Base-by-base conservation (phyloP, 306 rosid genomes). In the Bauhinia variegata region DNA sequence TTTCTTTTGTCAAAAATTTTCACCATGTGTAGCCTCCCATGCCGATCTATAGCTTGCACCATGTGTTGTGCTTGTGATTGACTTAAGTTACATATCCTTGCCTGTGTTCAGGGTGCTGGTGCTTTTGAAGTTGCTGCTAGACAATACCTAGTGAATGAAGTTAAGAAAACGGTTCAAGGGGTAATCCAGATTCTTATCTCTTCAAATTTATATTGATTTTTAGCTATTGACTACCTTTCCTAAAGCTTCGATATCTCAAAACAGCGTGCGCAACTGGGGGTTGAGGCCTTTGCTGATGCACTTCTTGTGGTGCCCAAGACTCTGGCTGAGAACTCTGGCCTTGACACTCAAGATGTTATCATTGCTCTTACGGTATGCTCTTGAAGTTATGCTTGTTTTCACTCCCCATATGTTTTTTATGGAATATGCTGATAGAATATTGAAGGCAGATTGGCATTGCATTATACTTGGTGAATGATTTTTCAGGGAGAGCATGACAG, bases 191-290 rank as follows among this genome's bases (percentile, higher is more conserved):
- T 59, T 39, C 63, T 57, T n/a, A 37, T 34, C 49, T 6, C 19
- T 32, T 47, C 48, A 42, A 13, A 4, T 28, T 56, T 19, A 16
- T 43, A 51, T 54, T 61, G 13, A 44, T 63, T 41, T 58, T 37
- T 39, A 69, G 36, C 42, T 57, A 16, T 58, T 15, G 11, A 13
- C 50, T 48, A 12, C 15, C 43, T 61, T 36, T 66, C 49, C 47
- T n/a, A 7, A 55, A n/a, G 53, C 39, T 75, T 68, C 42, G 16
- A 65, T 59, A 77, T 52, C 71, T 63, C 68, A 76, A 65, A 75
- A 82, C 90, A 93, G 98, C 91, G 98, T 36, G 95, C 98, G 14
- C 98, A 93, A 86, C 97, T 93, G 58, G 98, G 98, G 9, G 84
- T 93, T 15, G 88, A 86, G 84, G 98, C 97, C 38, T 93, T 93